Evolutionary conservation across 257 asterid species (phyloP), one percentile per base, ranked within the genome.

Genomic region (Pogostemon cablin): DNA sequence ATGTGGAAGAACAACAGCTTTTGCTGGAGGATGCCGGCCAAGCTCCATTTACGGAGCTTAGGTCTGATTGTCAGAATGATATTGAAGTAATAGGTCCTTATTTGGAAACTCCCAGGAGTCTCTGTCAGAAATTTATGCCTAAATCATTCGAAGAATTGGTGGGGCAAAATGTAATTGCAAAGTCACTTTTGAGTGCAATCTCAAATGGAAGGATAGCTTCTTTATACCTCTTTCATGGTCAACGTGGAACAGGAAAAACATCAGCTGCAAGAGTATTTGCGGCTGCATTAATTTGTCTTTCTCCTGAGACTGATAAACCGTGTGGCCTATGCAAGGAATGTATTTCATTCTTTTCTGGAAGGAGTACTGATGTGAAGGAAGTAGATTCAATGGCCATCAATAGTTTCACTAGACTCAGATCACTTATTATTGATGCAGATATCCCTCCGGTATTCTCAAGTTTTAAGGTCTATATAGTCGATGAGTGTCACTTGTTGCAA

Each of bases 171-270:
- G 77, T 77, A 9, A 87, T 93, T 35, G 75, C 86, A 3, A 82
- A 68, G 52, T 84, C 98, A 73, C 90, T 93, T 48, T 42, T 81
- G 62, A 84, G 69, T 66, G 88, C 96, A 68, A 78, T 91, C 77
- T 80, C 87, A 34, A 82, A 32, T 32, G 78, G 72, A 44, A 75
- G 74, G 75, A 80, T 91, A 79, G 54, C 79, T 73, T 79, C 96
- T 3, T 71, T 87, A 15, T 89, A 85, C 75, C 77, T 93, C 59
- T 93, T 91, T 61, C 90, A 93, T 54, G 98, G 98, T 46, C 99
- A 95, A 9, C 87, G 95, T 8, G 99, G 99, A 52, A 89, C 90
- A 3, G 99, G 99, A 4, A 93, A 93, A 76, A 91, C 98, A 40
- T 91, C 93, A 0, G 86, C 96, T 20, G 78, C 98, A 32, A 83